Evolutionary conservation across 129 eudicot genomes (phyloP), one percentile per base, ranked within the genome.

Genomic region (Arctium minus): DNA sequence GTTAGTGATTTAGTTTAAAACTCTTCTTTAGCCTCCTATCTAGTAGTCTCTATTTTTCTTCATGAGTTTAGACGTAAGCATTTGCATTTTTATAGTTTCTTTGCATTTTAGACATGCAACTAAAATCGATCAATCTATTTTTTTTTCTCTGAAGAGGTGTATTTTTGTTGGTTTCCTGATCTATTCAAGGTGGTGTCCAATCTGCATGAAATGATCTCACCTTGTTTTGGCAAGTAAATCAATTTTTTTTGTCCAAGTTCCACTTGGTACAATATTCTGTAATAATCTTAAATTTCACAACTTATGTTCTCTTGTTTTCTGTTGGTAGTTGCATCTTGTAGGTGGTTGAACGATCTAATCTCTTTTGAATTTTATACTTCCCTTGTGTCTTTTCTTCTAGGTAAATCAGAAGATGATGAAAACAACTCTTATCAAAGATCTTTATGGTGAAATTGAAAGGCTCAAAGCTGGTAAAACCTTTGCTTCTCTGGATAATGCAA

Each of bases 361-460:
- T 67, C 5, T 65, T 65, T 27, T 67, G 33, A 67, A 67, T 7
- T 8, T 27, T 67, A 1, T 9, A 48, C 22, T 31, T n/a, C 30
- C 30, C 33, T 27, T 7, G 12, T 36, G 17, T 46, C 37, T 18
- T 8, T 6, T 17, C 3, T 76, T 83, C 8, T 73, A 92, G 97
- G 92, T 92, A 32, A 92, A 90, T 77, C 97, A 92, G 81, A 92
- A 92, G 73, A 92, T 92, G 97, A 92, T 92, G 97, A 92, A 92
- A 75, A 72, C 97, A 48, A 87, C 97, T 70, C 88, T 92, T 38
- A 92, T 92, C 27, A 92, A 92, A 83, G 97, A 92, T 78, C 92
- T 92, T 78, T 92, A 92, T 77, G 92, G 92, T 79, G 97, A 92
- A 86, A 92, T 92, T 29, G 97, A 92, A 76, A 84, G 94, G 29